phyloP scores from a whole-genome alignment of 2,329 filamentous ascomycete species.

The Aureobasidium pullulans region DNA sequence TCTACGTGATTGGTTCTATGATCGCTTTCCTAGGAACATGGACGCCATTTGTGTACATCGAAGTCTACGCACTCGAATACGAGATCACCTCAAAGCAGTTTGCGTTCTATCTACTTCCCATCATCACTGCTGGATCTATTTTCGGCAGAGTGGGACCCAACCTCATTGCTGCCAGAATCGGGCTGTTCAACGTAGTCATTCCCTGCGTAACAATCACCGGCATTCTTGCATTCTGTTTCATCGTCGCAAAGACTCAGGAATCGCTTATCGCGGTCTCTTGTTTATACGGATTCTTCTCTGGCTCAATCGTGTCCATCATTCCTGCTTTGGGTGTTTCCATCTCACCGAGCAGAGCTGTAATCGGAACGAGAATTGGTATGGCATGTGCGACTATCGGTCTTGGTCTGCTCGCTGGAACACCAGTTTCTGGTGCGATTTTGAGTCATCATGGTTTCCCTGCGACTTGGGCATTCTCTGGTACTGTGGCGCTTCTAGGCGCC shows the following conservation, averaged over 20 bases:
- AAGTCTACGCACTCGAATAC: background rate
- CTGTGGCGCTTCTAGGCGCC: background rate
- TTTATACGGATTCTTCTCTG: conserved; percentile 30
- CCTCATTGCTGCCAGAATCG: conserved; percentile 51
- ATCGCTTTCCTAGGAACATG: conserved; percentile 8
- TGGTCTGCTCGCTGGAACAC: conserved; percentile 29
- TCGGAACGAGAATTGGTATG: conserved; percentile 29
- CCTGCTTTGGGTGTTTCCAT: conserved; percentile 27
- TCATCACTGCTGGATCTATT: conserved; percentile 6
- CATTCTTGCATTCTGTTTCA: conserved; percentile 28
- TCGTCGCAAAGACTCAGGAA: conserved; percentile 22
- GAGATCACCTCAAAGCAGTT: background rate
- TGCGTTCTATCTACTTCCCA: conserved; percentile 6
- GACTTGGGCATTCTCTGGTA: conserved; percentile 1
- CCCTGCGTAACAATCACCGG: conserved; percentile 32
- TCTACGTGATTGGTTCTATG: conserved; percentile 9
- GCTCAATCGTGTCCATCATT: conserved; percentile 28
- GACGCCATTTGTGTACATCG: conserved; percentile 7
- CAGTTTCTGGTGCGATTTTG: conserved; percentile 29
- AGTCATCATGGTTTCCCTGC: background rate
- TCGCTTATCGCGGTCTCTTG: conserved; percentile 27
- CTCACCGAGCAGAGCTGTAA: conserved; percentile 25
- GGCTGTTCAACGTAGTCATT: conserved; percentile 49
- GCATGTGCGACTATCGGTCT: conserved; percentile 27
- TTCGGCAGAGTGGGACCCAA: conserved; percentile 8